phyloP scores from a whole-genome alignment of 352 stramenopile species.

The Pythium scleroteichum region DNA sequence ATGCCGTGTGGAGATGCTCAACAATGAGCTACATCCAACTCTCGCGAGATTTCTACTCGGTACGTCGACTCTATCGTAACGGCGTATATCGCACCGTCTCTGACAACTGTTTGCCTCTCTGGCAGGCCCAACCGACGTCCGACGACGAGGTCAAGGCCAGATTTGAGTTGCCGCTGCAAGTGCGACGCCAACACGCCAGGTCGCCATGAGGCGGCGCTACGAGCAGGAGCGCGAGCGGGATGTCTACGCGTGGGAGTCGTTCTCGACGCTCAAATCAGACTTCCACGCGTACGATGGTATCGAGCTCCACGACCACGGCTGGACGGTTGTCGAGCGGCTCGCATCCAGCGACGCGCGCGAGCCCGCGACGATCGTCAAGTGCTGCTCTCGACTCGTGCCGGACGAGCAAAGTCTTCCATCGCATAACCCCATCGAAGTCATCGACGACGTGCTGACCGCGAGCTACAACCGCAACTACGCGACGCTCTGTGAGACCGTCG shows the following conservation, averaged over 20 bases:
- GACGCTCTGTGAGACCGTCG: constrained; percentile 6
- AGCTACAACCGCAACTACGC: constrained; percentile 16
- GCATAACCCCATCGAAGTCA: not conserved
- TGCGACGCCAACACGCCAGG: constrained; percentile 3
- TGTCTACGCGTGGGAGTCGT: constrained; percentile 14
- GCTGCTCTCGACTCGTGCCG: not conserved
- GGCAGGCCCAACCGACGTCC: not conserved
- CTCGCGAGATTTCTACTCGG: constrained; percentile 1
- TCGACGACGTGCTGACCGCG: constrained; percentile 9
- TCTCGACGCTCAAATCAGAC: not conserved
- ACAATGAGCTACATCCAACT: constrained; percentile 10
- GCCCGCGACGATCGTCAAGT: constrained; percentile 5
- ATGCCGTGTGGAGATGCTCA: constrained; percentile 11
- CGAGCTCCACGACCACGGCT: constrained; percentile 4
- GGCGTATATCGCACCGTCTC: too few relatives aligned
- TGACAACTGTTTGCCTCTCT: too few relatives aligned
- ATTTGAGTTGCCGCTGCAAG: constrained; percentile 2
- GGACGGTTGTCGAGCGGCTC: constrained; percentile 1
- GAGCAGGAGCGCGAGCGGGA: not conserved
- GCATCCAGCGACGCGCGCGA: not conserved
- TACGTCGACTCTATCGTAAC: not conserved
- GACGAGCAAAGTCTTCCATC: not conserved
- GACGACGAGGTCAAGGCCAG: not conserved
- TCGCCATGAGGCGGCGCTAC: constrained; percentile 2
- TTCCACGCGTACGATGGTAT: constrained; percentile 1